Evolutionary conservation across 495 filamentous ascomycete species (phyloP).

Genomic region (Lichina pygmaea): DNA sequence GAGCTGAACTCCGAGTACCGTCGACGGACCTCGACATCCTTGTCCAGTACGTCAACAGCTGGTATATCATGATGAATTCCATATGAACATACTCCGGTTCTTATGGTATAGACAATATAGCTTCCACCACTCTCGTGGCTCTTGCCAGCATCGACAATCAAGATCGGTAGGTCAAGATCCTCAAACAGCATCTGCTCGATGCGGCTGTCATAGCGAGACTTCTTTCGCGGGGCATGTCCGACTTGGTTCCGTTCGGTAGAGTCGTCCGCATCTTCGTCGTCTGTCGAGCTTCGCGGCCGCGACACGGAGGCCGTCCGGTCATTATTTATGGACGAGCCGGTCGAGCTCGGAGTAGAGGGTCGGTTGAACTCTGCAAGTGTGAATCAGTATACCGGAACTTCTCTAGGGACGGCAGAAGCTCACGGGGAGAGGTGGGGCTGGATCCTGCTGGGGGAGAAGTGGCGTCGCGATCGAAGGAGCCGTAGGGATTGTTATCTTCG

Average conservation of each 20-base stretch:
- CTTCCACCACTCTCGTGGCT: slow-evolving; percentile 70
- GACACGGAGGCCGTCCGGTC: slow-evolving; percentile 30
- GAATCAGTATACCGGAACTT: background rate
- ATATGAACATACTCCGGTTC: slow-evolving; percentile 47
- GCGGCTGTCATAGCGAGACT: slow-evolving; percentile 72
- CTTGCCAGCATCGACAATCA: slow-evolving; percentile 87
- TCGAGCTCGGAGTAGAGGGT: slow-evolving; percentile 16
- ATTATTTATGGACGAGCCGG: slow-evolving; percentile 8
- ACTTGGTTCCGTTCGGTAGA: slow-evolving; percentile 4
- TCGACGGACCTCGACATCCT: slow-evolving; percentile 87
- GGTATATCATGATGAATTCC: slow-evolving; percentile 3
- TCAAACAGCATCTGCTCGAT: slow-evolving; percentile 94
- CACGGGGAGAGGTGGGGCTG: slow-evolving; percentile 7
- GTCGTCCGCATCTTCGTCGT: slow-evolving; percentile 34
- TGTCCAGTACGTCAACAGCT: background rate
- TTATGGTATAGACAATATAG: slow-evolving; percentile 90
- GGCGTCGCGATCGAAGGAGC: slow-evolving; percentile 18
- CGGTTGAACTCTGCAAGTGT: slow-evolving; percentile 9
- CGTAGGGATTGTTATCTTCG: slow-evolving; percentile 22
- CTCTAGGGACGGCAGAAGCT: background rate
- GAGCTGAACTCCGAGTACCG: slow-evolving; percentile 96
- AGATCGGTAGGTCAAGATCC: slow-evolving; percentile 62
- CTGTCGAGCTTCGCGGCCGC: slow-evolving; percentile 25
- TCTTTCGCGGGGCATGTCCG: slow-evolving; percentile 24
- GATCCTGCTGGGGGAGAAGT: slow-evolving; percentile 10